Evolutionary conservation across 2,329 filamentous ascomycete species (phyloP).

Genomic region (Colletotrichum karsti): DNA sequence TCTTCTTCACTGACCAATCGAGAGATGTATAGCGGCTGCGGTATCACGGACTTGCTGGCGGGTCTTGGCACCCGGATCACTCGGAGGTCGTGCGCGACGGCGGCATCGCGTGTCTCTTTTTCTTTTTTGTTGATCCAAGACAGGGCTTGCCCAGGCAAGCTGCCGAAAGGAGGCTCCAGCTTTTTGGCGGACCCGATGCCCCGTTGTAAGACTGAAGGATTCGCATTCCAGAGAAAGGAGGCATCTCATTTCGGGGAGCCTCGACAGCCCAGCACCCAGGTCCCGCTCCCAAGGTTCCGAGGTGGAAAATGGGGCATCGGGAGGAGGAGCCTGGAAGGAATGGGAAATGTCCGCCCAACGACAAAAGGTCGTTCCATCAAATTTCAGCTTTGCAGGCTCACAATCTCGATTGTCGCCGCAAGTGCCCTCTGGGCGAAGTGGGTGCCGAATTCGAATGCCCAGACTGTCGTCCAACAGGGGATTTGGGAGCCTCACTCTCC

Average conservation of each 20-base stretch:
- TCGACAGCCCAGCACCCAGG: constrained; percentile 3
- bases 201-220: not conserved
- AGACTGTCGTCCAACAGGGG: not conserved
- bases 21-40: constrained; percentile 6
- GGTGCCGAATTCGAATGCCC: not conserved
- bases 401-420: constrained; percentile 21
- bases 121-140: not conserved
- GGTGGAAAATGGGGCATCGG: constrained; percentile 13
- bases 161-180: not conserved
- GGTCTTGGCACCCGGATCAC: constrained; percentile 28
- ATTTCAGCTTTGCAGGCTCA: constrained; percentile 8
- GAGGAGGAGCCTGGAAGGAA: constrained; percentile 21
- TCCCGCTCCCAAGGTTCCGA: constrained; percentile 15
- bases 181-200: constrained; percentile 2
- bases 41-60: constrained; percentile 16
- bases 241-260: constrained; percentile 25
- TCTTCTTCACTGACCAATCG: not conserved
- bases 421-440: not conserved
- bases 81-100: constrained; percentile 21
- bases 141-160: not conserved
- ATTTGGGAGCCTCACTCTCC: not conserved
- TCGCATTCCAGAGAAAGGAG: not conserved
- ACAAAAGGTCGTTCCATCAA: constrained; percentile 13
- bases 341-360: constrained; percentile 8
- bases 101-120: constrained; percentile 11